Percentiles rank a stretch among this genome's conserved stretches.
These are phyloP conservation scores for Penicillium sp. DNA, from an alignment of 2,329 filamentous ascomycete genomes.

Conservation along the genomic window DNA sequence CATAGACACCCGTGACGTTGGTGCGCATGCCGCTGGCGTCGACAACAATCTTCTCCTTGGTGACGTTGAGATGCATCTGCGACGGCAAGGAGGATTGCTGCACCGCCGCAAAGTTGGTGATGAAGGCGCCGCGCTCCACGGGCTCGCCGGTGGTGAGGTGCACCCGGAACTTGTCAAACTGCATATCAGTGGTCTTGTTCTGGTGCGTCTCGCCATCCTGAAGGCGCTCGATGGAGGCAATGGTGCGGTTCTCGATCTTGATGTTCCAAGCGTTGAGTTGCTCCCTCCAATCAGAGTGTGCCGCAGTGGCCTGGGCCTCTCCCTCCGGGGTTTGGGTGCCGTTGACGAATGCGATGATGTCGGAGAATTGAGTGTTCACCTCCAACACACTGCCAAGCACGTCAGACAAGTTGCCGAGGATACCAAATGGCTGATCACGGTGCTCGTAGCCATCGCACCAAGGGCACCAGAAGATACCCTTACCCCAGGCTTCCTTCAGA, in stretches of 20 bases:
- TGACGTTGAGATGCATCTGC: constrained; percentile 56
- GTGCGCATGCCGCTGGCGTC: constrained; percentile 57
- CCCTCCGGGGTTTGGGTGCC: constrained; percentile 60
- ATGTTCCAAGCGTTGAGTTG: constrained; percentile 60
- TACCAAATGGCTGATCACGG: constrained; percentile 62
- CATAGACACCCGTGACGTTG: constrained; percentile 62
- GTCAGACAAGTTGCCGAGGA: constrained; percentile 56
- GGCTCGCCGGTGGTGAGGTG: constrained; percentile 56
- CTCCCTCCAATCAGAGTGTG: constrained; percentile 55
- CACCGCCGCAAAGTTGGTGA: constrained; percentile 56
- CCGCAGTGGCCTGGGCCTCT: constrained; percentile 48
- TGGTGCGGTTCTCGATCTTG: constrained; percentile 62
- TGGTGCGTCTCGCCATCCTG: constrained; percentile 39
- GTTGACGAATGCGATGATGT: constrained; percentile 65
- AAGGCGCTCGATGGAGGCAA: constrained; percentile 57
- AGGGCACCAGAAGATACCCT: constrained; percentile 68
- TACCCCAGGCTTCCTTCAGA: constrained; percentile 61
- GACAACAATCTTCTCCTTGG: constrained; percentile 53
- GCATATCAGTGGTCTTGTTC: constrained; percentile 38
- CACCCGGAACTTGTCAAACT: constrained; percentile 63
- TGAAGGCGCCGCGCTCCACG: constrained; percentile 59
- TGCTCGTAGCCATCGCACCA: constrained; percentile 71
- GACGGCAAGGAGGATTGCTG: constrained; percentile 58
- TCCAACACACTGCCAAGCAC: constrained; percentile 57
- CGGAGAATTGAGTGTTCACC: constrained; percentile 60